phyloP scores from a whole-genome alignment of 1,139 yeast species.

The Yamadazyma sp. region DNA sequence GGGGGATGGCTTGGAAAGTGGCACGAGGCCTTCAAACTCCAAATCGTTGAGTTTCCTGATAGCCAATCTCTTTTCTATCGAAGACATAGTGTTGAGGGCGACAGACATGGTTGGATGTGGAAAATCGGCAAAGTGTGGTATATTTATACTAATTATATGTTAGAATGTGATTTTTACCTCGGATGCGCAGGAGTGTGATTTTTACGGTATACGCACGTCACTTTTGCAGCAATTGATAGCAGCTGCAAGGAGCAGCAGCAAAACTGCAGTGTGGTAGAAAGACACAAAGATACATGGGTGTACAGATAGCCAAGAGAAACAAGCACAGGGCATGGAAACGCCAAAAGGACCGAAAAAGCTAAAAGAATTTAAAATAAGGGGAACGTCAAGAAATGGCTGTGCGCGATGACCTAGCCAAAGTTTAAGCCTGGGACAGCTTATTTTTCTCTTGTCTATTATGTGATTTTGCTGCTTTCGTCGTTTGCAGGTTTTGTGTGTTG shows the following conservation, averaged over 20 bases:
- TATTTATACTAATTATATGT: background rate
- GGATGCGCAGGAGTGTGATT: conserved; percentile 1
- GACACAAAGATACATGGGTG: no score
- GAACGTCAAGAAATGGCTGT: no score
- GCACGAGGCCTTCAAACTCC: conserved; percentile 28
- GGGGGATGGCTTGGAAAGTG: conserved; percentile 32
- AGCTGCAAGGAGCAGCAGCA: no score
- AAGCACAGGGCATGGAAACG: no score
- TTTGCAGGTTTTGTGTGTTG: no score
- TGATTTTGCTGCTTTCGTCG: no score
- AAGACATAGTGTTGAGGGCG: conserved; percentile 4
- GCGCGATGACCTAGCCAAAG: background rate
- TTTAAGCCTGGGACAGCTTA: no score
- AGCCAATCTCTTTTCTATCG: conserved; percentile 18
- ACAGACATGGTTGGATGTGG: conserved; percentile 12
- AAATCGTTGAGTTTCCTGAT: conserved; percentile 22
- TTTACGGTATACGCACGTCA: background rate
- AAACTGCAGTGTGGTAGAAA: no score
- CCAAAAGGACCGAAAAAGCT: no score
- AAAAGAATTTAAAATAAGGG: no score
- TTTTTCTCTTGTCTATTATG: no score
- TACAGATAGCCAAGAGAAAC: no score
- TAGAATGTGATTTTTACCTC: background rate
- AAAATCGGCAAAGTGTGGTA: background rate
- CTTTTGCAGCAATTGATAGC: conserved; percentile 2